Percentiles rank a stretch among this genome's conserved stretches.
Conservation (phyloP, 352 stramenopile genomes). For the Globisporangium spinosum region DNA sequence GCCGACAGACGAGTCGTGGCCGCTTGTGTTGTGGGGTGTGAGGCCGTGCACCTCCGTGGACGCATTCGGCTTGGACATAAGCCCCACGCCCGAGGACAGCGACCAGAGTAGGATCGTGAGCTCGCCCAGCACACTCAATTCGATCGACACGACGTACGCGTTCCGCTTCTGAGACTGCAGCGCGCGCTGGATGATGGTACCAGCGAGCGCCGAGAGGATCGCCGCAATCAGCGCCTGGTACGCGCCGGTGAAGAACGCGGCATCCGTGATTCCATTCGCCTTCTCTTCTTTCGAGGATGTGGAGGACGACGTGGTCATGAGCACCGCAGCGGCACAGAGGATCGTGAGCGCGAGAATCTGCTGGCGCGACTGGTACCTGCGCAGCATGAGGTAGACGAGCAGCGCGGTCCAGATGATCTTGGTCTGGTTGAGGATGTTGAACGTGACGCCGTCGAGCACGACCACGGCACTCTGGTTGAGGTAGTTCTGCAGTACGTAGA, state of each 20-base stretch:
- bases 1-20: conserved; percentile 9
- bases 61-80: conserved; percentile 20
- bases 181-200: conserved; percentile 73
- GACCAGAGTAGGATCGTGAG: conserved; percentile 55
- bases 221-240: conserved; percentile 70
- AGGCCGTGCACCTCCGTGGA: conserved; percentile 9
- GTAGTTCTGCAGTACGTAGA: conserved; percentile 84
- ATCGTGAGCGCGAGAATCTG: conserved; percentile 70
- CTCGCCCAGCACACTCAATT: conserved; percentile 68
- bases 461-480: conserved; percentile 77
- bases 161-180: conserved; percentile 70
- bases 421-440: conserved; percentile 87
- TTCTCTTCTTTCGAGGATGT: conserved; percentile 16
- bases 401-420: conserved; percentile 88
- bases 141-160: conserved; percentile 78
- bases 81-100: conserved; percentile 21
- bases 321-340: conserved; percentile 63
- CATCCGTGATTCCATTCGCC: conserved; percentile 21
- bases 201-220: conserved; percentile 67
- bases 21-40: conserved; percentile 12
- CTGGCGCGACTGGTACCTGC: conserved; percentile 59
- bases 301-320: conserved; percentile 58
- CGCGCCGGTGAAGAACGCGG: conserved; percentile 58
- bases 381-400: conserved; percentile 77
- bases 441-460: conserved; percentile 74